These are phyloP conservation scores for Plectosphaerella cucumerina DNA, from an alignment of 2,329 filamentous ascomycete species.

Conservation along the genomic window DNA sequence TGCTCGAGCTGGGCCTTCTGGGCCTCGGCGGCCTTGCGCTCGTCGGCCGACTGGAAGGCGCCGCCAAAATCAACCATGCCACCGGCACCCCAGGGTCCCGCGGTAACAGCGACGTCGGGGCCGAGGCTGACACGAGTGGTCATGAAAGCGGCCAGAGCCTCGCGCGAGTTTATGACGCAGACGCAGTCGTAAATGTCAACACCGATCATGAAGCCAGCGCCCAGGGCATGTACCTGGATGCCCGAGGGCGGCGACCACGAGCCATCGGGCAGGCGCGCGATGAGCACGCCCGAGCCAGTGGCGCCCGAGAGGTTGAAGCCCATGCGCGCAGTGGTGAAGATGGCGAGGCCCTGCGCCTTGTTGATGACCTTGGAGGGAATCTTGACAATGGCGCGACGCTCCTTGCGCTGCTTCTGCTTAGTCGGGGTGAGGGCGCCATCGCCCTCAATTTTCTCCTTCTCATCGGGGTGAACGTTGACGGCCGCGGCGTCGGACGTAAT, in stretches of 20 bases:
- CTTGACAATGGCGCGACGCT: slow-evolving; percentile 44
- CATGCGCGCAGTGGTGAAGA: slow-evolving; percentile 67
- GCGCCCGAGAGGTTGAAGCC: slow-evolving; percentile 64
- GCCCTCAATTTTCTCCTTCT: slow-evolving; percentile 15
- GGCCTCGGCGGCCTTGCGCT: slow-evolving; percentile 10
- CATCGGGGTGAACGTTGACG: slow-evolving; percentile 10
- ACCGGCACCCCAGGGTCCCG: slow-evolving; percentile 66
- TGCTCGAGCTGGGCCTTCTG: slow-evolving; percentile 4
- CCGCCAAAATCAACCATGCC: slow-evolving; percentile 57
- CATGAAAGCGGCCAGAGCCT: slow-evolving; percentile 74
- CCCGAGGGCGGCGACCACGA: slow-evolving; percentile 78
- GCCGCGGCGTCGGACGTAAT: slow-evolving; percentile 39
- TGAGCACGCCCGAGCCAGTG: slow-evolving; percentile 61
- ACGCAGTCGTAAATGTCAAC: slow-evolving; percentile 89
- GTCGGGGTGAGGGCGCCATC: slow-evolving; percentile 15
- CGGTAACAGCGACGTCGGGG: slow-evolving; percentile 72
- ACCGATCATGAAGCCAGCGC: slow-evolving; percentile 74
- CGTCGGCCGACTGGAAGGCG: slow-evolving; percentile 10
- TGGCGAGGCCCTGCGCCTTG: slow-evolving; percentile 64
- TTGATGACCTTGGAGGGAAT: slow-evolving; percentile 57
- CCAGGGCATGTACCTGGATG: slow-evolving; percentile 76
- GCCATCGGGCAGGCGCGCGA: slow-evolving; percentile 59
- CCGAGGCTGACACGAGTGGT: slow-evolving; percentile 72
- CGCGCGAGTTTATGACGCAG: slow-evolving; percentile 74
- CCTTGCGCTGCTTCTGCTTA: slow-evolving; percentile 20